A percentile compares a stretch with the other conserved stretches of the same genome.
Evolutionary conservation across 2,329 filamentous ascomycete genomes (phyloP).

Genomic region (Bipolaris gigantea): DNA sequence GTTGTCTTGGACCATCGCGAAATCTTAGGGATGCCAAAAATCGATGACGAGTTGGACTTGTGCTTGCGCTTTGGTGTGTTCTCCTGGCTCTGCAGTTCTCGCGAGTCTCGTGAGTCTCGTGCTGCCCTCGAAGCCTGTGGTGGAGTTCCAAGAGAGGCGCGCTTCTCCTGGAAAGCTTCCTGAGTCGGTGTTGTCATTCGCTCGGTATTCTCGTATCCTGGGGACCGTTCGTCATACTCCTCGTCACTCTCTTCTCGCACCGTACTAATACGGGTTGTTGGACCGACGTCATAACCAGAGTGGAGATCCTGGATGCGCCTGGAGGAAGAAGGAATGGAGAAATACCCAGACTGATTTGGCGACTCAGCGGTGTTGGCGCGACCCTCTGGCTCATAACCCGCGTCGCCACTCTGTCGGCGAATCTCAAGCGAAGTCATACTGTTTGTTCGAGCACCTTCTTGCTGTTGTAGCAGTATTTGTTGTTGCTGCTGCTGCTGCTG

Average conservation of each 20-base stretch:
- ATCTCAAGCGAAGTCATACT: constrained; percentile 72
- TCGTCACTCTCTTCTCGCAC: constrained; percentile 81
- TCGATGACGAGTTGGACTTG: constrained; percentile 79
- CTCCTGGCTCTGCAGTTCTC: constrained; percentile 64
- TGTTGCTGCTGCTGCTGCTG: constrained; percentile 27
- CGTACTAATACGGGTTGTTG: constrained; percentile 83
- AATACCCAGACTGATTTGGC: constrained; percentile 74
- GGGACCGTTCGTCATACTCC: constrained; percentile 66
- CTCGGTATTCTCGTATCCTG: constrained; percentile 60
- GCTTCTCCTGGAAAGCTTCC: constrained; percentile 50
- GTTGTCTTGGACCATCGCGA: constrained; percentile 98
- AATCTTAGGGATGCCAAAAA: constrained; percentile 78
- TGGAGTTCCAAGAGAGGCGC: constrained; percentile 51
- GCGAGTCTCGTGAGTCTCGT: constrained; percentile 50
- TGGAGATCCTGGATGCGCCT: constrained; percentile 50
- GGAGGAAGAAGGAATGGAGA: constrained; percentile 62
- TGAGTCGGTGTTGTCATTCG: constrained; percentile 63
- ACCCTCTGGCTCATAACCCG: constrained; percentile 81
- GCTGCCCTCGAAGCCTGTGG: constrained; percentile 51
- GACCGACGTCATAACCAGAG: constrained; percentile 56
- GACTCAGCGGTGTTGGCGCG: constrained; percentile 74
- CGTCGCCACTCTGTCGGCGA: constrained; percentile 67
- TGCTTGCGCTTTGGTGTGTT: constrained; percentile 84
- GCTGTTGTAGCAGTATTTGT: too few species aligned
- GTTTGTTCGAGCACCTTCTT: constrained; percentile 34